These are phyloP conservation scores for Cicer chorassanicum DNA, from an alignment of 306 rosid species.

Conservation along the genomic window DNA sequence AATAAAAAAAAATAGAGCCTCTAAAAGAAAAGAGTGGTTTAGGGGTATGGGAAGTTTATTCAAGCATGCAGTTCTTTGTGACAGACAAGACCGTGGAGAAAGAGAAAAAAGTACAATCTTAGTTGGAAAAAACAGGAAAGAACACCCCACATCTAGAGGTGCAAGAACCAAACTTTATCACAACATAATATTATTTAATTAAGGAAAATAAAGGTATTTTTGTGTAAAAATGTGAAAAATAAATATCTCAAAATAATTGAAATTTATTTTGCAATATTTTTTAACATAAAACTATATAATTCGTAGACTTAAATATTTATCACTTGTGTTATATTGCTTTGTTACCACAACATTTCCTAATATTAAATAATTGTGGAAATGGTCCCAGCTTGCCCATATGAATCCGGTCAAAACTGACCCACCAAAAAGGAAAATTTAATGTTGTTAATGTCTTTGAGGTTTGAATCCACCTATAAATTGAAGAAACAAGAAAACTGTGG, in stretches of 20 bases:
- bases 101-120: conserved; percentile 48
- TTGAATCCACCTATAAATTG: conserved; percentile 59
- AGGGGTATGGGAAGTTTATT: conserved; percentile 36
- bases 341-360: no score
- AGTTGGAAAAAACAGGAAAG: conserved; percentile 55
- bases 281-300: no score
- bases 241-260: no score
- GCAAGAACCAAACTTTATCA: conserved; percentile 42
- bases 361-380: conserved; percentile 50
- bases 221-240: no score
- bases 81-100: conserved; percentile 50
- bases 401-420: conserved; percentile 80
- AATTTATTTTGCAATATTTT: no score
- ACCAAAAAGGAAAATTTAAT: conserved; percentile 44
- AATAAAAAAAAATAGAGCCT: no score
- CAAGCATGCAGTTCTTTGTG: conserved; percentile 41
- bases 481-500: conserved; percentile 16
- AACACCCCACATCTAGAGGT: conserved; percentile 44
- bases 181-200: conserved; percentile 53
- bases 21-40: conserved; percentile 11
- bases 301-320: no score
- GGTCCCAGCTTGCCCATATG: conserved; percentile 53
- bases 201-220: conserved; percentile 8
- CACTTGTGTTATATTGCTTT: no score
- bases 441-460: conserved; percentile 59